Base-by-base conservation (phyloP, 1,284 basidiomycete genomes). In the Marasmius oreades region DNA sequence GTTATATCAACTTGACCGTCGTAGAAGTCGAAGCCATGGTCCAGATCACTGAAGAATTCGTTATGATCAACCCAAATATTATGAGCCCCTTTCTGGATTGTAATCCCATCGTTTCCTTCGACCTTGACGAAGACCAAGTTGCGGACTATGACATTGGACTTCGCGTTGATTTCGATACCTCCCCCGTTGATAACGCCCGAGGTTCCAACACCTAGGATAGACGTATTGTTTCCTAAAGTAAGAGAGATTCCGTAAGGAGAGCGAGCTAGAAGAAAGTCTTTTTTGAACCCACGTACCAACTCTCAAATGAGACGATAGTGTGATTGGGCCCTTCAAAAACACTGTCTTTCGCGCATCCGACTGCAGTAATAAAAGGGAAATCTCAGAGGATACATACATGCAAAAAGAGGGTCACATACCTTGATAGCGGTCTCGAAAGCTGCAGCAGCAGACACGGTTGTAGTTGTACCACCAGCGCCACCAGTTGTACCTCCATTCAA, bases 51-150 rank as follows among this genome's bases (percentile, higher is more conserved):
- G 51, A 53, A 65, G 47, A 66, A 65, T 52, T 66, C 64, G 50
- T 64, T 64, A 51, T 65, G 64, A 47, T 66, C 64, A 47, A 66
- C 61, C 64, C 64, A 66, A n/a, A 63, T 55, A 53, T 66, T 64
- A 10, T 56, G 59, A 11, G 60, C 52, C 18, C 46, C 37, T 47
- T 64, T 61, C 1, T 50, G 47, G 8, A 65, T 57, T 5, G 63
- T 62, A 28, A 65, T 60, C 4, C 57, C 61, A 43, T 64, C 63
- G 57, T 64, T 61, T 10, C 64, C 64, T 18, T 61, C 55, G 47
- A 66, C 61, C 54, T 65, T 65, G 55, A 64, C 63, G 54, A 64
- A 60, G 44, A 66, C 63, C 37, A 66, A 44, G 43, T 66, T 66
- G 26, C 61, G 61, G 18, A 65, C 59, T 52, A 66, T 63, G 51